Percentiles rank a stretch among this genome's conserved stretches.
Conservation (phyloP, 495 filamentous ascomycete genomes). For the Platismatia glauca region DNA sequence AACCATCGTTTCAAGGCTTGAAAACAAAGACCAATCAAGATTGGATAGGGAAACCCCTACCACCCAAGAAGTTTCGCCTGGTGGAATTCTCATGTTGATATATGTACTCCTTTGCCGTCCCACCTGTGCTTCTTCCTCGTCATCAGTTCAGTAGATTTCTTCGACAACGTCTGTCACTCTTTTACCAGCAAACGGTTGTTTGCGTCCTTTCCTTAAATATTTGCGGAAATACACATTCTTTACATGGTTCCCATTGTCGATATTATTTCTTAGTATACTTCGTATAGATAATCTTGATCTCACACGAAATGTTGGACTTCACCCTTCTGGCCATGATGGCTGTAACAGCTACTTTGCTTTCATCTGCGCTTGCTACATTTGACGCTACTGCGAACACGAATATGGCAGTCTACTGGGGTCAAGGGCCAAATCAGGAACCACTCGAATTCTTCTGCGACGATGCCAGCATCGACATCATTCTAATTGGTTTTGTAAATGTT, state of each 20-base stretch:
- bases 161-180: constrained; percentile 14
- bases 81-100: background rate
- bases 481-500: constrained; percentile 54
- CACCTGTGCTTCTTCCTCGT: constrained; percentile 1
- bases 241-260: constrained; percentile 20
- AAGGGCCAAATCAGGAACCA: constrained; percentile 37
- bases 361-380: constrained; percentile 34
- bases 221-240: constrained; percentile 14
- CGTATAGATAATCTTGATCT: constrained; percentile 16
- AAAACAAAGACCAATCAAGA: no score
- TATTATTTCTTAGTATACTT: constrained; percentile 19
- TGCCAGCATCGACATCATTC: constrained; percentile 55
- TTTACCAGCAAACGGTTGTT: constrained; percentile 35
- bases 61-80: background rate
- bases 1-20: background rate
- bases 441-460: constrained; percentile 52
- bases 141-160: no score
- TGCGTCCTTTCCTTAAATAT: constrained; percentile 43
- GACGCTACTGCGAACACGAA: constrained; percentile 43
- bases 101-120: background rate
- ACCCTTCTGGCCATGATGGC: constrained; percentile 25
- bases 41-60: background rate
- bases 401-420: constrained; percentile 56
- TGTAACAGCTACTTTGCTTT: constrained; percentile 5
- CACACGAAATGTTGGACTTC: constrained; percentile 28